Evolutionary conservation across 148 eudicot species (phyloP).

Genomic region (Vaccinium corymbosum): DNA sequence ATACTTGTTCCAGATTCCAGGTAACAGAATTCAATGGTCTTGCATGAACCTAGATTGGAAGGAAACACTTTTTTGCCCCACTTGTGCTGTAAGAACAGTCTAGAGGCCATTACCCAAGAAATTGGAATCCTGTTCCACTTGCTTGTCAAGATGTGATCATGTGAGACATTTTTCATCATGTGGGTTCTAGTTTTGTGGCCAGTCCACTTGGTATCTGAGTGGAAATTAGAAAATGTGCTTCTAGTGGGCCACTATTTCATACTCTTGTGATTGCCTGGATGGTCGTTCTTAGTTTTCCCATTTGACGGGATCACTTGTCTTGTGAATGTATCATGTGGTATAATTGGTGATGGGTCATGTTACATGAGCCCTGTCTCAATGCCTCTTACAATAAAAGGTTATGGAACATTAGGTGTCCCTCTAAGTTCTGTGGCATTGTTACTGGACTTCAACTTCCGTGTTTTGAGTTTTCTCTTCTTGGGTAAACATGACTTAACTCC

Average conservation of each 20-base stretch:
- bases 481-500: not conserved
- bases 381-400: not conserved
- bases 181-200: not conserved
- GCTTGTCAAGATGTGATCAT: not conserved
- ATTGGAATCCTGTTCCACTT: too few species aligned
- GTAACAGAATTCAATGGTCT: not conserved
- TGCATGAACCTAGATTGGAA: not conserved
- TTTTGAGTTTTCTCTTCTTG: not conserved
- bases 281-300: not conserved
- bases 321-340: not conserved
- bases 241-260: not conserved
- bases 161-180: not conserved
- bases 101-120: not conserved
- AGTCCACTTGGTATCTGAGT: not conserved
- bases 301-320: not conserved
- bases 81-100: not conserved
- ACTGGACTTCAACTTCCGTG: not conserved
- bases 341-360: not conserved
- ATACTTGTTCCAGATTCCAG: not conserved
- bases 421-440: not conserved
- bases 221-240: not conserved
- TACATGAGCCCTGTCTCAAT: not conserved
- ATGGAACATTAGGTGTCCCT: not conserved
- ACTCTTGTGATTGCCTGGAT: not conserved
- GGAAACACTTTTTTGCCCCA: not conserved